Evolutionary conservation across 2,329 filamentous ascomycete genomes (phyloP).

Genomic region (Fusarium duplospermum): DNA sequence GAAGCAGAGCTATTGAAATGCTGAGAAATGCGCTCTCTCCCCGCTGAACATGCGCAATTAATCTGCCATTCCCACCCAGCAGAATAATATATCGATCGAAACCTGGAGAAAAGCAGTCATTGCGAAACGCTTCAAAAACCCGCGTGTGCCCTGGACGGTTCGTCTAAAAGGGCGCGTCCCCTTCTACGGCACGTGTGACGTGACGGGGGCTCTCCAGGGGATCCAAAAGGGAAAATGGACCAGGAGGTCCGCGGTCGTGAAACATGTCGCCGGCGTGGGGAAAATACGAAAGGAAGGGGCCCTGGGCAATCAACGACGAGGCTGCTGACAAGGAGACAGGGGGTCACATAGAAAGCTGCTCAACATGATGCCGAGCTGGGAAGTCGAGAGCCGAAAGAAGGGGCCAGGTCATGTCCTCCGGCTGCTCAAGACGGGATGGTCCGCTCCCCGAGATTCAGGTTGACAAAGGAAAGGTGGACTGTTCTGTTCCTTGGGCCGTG

Average conservation of each 20-base stretch:
- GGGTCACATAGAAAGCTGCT: slow-evolving; percentile 7
- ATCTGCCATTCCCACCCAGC: neutral
- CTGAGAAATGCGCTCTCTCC: neutral
- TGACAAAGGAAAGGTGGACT: slow-evolving; percentile 12
- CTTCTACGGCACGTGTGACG: slow-evolving; percentile 36
- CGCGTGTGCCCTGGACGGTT: neutral
- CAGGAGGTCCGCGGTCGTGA: slow-evolving; percentile 38
- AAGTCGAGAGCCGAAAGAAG: slow-evolving; percentile 33
- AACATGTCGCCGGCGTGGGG: slow-evolving; percentile 44
- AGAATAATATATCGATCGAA: neutral
- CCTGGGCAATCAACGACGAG: slow-evolving; percentile 9
- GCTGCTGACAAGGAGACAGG: slow-evolving; percentile 21
- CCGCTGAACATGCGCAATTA: neutral
- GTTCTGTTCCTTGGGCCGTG: slow-evolving; percentile 1
- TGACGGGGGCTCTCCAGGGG: slow-evolving; percentile 2
- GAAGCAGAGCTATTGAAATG: neutral
- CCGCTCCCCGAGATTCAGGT: slow-evolving; percentile 41
- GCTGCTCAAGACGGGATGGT: slow-evolving; percentile 35
- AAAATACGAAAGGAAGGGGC: slow-evolving; percentile 44
- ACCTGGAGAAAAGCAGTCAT: slow-evolving; percentile 7
- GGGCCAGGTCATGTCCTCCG: slow-evolving; percentile 13
- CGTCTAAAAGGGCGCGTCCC: slow-evolving; percentile 34
- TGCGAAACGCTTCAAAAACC: neutral
- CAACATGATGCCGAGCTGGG: slow-evolving; percentile 23
- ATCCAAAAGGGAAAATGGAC: slow-evolving; percentile 16